Base-by-base conservation (phyloP, 2,329 filamentous ascomycete genomes). In the Ascochyta pisi region DNA sequence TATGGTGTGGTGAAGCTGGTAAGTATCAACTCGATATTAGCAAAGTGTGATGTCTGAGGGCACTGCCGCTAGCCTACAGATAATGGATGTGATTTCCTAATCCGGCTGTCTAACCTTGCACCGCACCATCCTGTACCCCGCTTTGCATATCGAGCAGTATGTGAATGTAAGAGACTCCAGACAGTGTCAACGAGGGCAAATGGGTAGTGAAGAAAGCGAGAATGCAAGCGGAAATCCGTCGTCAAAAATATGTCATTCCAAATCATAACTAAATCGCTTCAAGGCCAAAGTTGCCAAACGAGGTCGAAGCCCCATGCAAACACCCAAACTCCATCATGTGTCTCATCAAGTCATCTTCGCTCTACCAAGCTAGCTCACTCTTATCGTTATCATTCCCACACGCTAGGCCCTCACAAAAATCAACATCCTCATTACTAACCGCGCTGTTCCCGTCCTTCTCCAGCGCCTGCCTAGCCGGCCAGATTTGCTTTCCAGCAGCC, bases 401-500 rank as follows among this genome's bases (percentile, higher is more conserved):
- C 5, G 68, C 55, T 10, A 70, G 45, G 3, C 68, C 67, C 47
- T 66, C 63, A 31, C 68, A 70, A n/a, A 70, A 70, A 8, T 58
- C 68, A 15, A 68, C 60, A 44, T 69, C 61, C 19, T 70, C 66
- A n/a, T 65, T 65, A 31, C 61, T 69, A 12, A 64, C 56, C 2
- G 61, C 61, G 1, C 54, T 56, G 16, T 57, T 62, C 8, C 62
- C 62, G 3, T 58, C 58, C 22, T 56, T 57, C 44, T 65, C 60
- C 16, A 66, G 57, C 56, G 65, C 59, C 34, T 68, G 79, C 39
- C 73, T 75, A 1, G 83, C 82, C 0, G 83, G 83, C 82, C 82
- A 84, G 48, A 85, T 82, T 69, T 84, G 79, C 31, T 69, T 60
- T 7, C 77, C 78, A 0, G 67, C 75, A 2, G 70, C 69, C 63